Conservation (phyloP, 495 filamentous ascomycete species). For the Xylaria venustula region DNA sequence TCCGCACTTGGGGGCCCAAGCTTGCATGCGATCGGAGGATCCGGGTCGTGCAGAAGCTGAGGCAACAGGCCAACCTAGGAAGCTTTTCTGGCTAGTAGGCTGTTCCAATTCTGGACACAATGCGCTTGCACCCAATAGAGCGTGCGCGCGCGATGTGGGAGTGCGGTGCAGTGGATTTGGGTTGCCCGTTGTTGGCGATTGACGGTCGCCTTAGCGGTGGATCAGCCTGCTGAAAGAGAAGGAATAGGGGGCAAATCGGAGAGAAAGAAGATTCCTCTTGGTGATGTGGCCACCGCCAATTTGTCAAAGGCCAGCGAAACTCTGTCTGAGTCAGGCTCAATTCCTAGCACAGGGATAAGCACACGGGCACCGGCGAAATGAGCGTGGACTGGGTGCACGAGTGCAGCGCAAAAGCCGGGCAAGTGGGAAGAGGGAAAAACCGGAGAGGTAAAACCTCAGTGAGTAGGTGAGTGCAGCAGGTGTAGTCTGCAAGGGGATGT, state of each 20-base stretch:
- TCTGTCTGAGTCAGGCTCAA: constrained; percentile 31
- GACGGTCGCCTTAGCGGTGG: constrained; percentile 9
- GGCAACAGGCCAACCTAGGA: constrained; percentile 16
- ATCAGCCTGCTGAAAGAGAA: constrained; percentile 4
- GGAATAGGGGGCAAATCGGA: constrained; percentile 7
- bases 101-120: not conserved
- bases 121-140: constrained; percentile 1
- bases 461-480: too few species aligned
- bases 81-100: not conserved
- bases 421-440: not conserved
- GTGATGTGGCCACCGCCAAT: constrained; percentile 35
- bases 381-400: not conserved
- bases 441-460: not conserved
- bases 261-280: constrained; percentile 27
- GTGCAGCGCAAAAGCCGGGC: not conserved
- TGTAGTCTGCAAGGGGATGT: not conserved
- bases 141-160: not conserved
- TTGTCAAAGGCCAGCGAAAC: constrained; percentile 29
- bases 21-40: constrained; percentile 28
- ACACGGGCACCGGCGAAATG: not conserved
- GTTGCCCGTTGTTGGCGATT: not conserved
- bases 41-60: constrained; percentile 14
- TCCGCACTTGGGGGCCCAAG: not conserved
- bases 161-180: not conserved
- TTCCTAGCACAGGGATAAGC: constrained; percentile 14